phyloP scores from a whole-genome alignment of 2,329 filamentous ascomycete species.

The Aspergillus intermedius region DNA sequence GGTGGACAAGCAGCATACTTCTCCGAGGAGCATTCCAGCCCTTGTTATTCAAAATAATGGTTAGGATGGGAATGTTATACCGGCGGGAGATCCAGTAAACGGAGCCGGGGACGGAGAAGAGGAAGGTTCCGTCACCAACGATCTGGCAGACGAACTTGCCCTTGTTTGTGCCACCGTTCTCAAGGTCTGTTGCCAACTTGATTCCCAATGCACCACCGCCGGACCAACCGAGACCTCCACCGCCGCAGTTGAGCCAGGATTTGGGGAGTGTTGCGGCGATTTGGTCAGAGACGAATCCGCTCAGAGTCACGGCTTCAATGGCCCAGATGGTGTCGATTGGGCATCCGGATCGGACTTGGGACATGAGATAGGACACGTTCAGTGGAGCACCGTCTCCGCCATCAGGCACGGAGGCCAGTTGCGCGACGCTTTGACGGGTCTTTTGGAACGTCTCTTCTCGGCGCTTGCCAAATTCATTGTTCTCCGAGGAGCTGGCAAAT shows the following conservation, averaged over 20 bases:
- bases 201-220: constrained; percentile 70
- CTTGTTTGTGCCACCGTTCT: constrained; percentile 44
- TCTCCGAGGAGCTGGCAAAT: constrained; percentile 37
- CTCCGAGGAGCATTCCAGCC: constrained; percentile 62
- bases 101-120: constrained; percentile 58
- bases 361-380: constrained; percentile 53
- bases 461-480: constrained; percentile 45
- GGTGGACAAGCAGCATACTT: constrained; percentile 59
- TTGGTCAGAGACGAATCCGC: constrained; percentile 61
- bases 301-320: constrained; percentile 72
- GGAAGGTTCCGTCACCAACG: constrained; percentile 61
- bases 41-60: constrained; percentile 63
- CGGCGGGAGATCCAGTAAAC: constrained; percentile 64
- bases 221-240: constrained; percentile 73
- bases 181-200: constrained; percentile 59
- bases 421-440: constrained; percentile 54
- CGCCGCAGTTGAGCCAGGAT: constrained; percentile 74
- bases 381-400: constrained; percentile 55
- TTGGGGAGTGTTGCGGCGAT: constrained; percentile 62
- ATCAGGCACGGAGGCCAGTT: constrained; percentile 48
- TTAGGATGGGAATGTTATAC: constrained; percentile 60
- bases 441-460: constrained; percentile 54
- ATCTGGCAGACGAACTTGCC: constrained; percentile 58
- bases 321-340: constrained; percentile 66
- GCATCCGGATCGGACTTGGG: constrained; percentile 50